These are phyloP conservation scores for Fusarium phyllophilum DNA, from an alignment of 2,329 filamentous ascomycete genomes.

Conservation along the genomic window DNA sequence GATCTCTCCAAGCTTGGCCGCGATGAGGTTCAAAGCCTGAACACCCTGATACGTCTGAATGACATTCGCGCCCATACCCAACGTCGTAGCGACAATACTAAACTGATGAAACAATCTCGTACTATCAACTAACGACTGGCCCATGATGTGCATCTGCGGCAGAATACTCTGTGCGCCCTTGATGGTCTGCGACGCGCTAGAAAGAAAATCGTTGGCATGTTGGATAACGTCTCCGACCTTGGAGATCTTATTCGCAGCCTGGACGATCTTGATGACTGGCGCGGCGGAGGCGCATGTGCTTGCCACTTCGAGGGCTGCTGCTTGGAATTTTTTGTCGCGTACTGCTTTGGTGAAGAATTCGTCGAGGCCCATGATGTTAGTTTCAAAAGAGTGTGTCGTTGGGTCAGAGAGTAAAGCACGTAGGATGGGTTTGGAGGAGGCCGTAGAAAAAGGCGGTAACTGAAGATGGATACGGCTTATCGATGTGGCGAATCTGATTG, in stretches of 20 bases:
- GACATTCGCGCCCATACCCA: slow-evolving; percentile 49
- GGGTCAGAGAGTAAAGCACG: background rate
- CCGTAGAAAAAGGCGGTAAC: slow-evolving; percentile 31
- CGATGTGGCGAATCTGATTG: background rate
- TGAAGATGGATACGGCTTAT: slow-evolving; percentile 25
- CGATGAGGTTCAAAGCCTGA: slow-evolving; percentile 50
- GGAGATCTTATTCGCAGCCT: slow-evolving; percentile 41
- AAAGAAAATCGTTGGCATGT: slow-evolving; percentile 37
- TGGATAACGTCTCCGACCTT: slow-evolving; percentile 41
- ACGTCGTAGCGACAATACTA: slow-evolving; percentile 44
- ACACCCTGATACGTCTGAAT: slow-evolving; percentile 51
- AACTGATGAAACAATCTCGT: slow-evolving; percentile 47
- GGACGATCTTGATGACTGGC: slow-evolving; percentile 38
- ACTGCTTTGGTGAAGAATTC: slow-evolving; percentile 26
- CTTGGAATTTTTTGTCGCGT: slow-evolving; percentile 24
- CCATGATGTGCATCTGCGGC: slow-evolving; percentile 50
- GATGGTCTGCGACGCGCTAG: slow-evolving; percentile 38
- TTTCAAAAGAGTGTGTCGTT: background rate
- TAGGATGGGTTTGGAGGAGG: background rate
- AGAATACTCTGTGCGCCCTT: slow-evolving; percentile 40
- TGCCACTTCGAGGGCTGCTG: slow-evolving; percentile 24
- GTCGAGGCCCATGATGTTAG: slow-evolving; percentile 23
- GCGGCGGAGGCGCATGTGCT: slow-evolving; percentile 26
- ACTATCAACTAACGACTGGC: slow-evolving; percentile 48
- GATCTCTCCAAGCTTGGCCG: slow-evolving; percentile 49